phyloP scores from a whole-genome alignment of 805 yeast genomes.

The Wickerhamomyces kurtzmanii region DNA sequence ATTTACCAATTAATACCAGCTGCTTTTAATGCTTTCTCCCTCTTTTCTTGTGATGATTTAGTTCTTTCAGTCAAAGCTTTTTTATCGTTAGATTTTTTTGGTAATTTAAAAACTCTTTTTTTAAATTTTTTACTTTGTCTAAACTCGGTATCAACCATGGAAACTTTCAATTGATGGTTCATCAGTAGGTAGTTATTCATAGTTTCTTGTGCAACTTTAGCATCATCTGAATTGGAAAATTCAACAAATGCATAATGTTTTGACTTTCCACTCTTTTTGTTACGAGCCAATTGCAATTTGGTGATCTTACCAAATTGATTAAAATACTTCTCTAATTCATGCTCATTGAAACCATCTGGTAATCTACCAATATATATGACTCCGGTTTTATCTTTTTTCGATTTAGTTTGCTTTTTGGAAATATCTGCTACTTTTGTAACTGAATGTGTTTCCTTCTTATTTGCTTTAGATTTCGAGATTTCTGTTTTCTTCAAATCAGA shows the following conservation, averaged over 20 bases:
- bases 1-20: conserved; percentile 26
- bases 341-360: conserved; percentile 88
- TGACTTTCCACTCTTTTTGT: conserved; percentile 81
- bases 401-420: conserved; percentile 11
- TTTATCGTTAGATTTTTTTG: conserved; percentile 18
- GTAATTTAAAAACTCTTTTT: conserved; percentile 21
- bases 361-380: conserved; percentile 85
- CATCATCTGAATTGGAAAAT: conserved; percentile 65
- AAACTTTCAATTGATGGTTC: conserved; percentile 79
- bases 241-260: conserved; percentile 91
- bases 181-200: conserved; percentile 90
- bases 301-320: conserved; percentile 83
- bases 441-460: conserved; percentile 16
- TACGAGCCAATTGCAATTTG: conserved; percentile 75
- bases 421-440: conserved; percentile 14
- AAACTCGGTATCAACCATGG: conserved; percentile 38
- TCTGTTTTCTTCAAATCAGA: conserved; percentile 9
- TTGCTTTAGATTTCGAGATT: conserved; percentile 18
- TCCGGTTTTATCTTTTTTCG: conserved; percentile 34
- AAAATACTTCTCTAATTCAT: conserved; percentile 66
- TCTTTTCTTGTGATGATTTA: conserved; percentile 20
- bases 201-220: conserved; percentile 84
- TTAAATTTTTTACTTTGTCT: conserved; percentile 24
- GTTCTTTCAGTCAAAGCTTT: conserved; percentile 22
- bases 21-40: conserved; percentile 21